Percentiles rank a stretch among this genome's conserved stretches.
Conservation (phyloP, 73 alveolate species). For the Urostyla sp. region DNA sequence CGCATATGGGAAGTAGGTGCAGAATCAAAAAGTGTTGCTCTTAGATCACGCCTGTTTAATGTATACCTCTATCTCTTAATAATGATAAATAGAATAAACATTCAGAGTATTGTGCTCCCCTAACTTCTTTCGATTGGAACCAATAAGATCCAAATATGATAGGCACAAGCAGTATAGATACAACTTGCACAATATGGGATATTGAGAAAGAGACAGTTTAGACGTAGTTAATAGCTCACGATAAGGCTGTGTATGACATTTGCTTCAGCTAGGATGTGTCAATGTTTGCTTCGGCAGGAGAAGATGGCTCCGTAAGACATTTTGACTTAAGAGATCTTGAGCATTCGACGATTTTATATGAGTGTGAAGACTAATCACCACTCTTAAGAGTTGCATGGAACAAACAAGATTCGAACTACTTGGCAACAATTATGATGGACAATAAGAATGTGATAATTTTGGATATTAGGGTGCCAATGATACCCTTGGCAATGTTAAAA, state of each 20-base stretch:
- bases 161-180: slow-evolving; percentile 98
- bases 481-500: slow-evolving; percentile 89
- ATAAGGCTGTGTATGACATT: slow-evolving; percentile 98
- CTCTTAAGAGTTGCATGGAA: slow-evolving; percentile 95
- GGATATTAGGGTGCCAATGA: slow-evolving; percentile 91
- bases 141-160: slow-evolving; percentile 85
- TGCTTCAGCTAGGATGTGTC: slow-evolving; percentile 91
- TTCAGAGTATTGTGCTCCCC: slow-evolving; percentile 90
- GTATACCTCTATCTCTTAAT: slow-evolving; percentile 3
- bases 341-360: slow-evolving; percentile 97
- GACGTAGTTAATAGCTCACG: slow-evolving; percentile 99
- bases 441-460: slow-evolving; percentile 83
- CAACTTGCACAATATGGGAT: slow-evolving; percentile 99
- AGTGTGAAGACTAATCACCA: slow-evolving; percentile 82
- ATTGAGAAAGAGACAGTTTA: slow-evolving; percentile 90
- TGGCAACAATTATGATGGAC: slow-evolving; percentile 96
- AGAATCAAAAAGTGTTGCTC: slow-evolving; percentile 58
- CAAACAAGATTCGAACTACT: slow-evolving; percentile 85
- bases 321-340: slow-evolving; percentile 97
- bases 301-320: slow-evolving; percentile 98
- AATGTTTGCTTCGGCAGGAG: slow-evolving; percentile 98
- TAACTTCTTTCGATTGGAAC: slow-evolving; percentile 99
- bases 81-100: slow-evolving; percentile 51
- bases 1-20: slow-evolving; percentile 79
- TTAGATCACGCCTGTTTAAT: slow-evolving; percentile 66